Conservation (phyloP, 495 filamentous ascomycete species). For the Aspergillus saccharolyticus region DNA sequence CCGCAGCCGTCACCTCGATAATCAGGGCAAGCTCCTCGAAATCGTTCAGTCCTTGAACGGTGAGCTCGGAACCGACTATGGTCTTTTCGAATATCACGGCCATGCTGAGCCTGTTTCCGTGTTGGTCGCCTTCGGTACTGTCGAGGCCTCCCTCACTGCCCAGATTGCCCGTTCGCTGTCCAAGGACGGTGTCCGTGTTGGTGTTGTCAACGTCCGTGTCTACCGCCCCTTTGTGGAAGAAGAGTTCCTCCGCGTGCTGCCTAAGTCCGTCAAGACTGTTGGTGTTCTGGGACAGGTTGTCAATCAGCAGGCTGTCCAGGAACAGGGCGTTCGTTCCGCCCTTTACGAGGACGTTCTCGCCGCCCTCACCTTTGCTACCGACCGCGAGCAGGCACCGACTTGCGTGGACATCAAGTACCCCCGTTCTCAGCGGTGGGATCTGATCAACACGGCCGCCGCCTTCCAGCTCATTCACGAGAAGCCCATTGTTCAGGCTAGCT, state of each 20-base stretch:
- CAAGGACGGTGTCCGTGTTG: constrained; percentile 67
- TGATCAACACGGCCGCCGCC: constrained; percentile 65
- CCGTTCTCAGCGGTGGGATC: constrained; percentile 72
- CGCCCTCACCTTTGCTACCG: constrained; percentile 70
- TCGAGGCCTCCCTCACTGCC: constrained; percentile 77
- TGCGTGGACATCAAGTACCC: constrained; percentile 86
- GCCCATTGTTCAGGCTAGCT: constrained; percentile 43
- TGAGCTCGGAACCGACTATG: constrained; percentile 89
- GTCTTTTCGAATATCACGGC: constrained; percentile 92
- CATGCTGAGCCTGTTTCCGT: constrained; percentile 71
- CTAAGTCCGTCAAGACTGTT: constrained; percentile 66
- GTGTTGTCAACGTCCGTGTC: constrained; percentile 84
- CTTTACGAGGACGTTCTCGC: constrained; percentile 87
- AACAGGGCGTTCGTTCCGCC: constrained; percentile 69
- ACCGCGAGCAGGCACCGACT: constrained; percentile 51
- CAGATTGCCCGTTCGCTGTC: constrained; percentile 73
- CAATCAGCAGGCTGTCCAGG: constrained; percentile 51
- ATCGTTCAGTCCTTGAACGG: constrained; percentile 79
- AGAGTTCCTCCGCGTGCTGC: constrained; percentile 77
- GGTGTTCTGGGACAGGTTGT: constrained; percentile 62
- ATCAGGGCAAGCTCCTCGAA: constrained; percentile 67
- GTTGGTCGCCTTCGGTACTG: constrained; percentile 85
- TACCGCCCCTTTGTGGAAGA: constrained; percentile 94
- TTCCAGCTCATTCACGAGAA: constrained; percentile 57
- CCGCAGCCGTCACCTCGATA: constrained; percentile 65